Evolutionary conservation across 768 basidiomycete genomes (phyloP).

Genomic region (Tulasnella sp.): DNA sequence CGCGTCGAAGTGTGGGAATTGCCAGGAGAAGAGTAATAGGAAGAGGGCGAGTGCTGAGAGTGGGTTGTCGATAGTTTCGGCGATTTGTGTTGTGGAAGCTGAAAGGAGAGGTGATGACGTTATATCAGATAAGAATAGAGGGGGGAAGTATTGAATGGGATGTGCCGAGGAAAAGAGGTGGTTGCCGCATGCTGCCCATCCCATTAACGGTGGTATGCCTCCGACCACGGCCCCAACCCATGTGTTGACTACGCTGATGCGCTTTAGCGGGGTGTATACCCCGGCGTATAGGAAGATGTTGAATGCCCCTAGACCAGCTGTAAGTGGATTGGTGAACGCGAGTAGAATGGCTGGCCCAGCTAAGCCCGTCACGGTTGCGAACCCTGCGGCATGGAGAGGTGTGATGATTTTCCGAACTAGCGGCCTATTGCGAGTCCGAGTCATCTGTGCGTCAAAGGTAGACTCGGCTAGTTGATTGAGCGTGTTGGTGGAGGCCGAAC

Average conservation of each 20-base stretch:
- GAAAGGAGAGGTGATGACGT: slow-evolving; percentile 21
- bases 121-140: slow-evolving; percentile 39
- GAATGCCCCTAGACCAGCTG: slow-evolving; percentile 68
- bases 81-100: slow-evolving; percentile 31
- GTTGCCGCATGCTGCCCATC: slow-evolving; percentile 93
- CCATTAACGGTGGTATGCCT: slow-evolving; percentile 89
- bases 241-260: slow-evolving; percentile 72
- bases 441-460: slow-evolving; percentile 95
- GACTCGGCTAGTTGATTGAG: slow-evolving; percentile 92
- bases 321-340: slow-evolving; percentile 75
- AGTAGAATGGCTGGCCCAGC: slow-evolving; percentile 70
- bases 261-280: slow-evolving; percentile 86
- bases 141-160: slow-evolving; percentile 51
- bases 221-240: slow-evolving; percentile 95
- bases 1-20: slow-evolving; percentile 96
- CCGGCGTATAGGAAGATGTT: slow-evolving; percentile 89
- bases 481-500: slow-evolving; percentile 87
- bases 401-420: slow-evolving; percentile 77
- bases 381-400: slow-evolving; percentile 72
- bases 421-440: slow-evolving; percentile 77
- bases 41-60: slow-evolving; percentile 73
- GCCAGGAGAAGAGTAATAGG: slow-evolving; percentile 87
- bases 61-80: slow-evolving; percentile 51
- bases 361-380: slow-evolving; percentile 66
- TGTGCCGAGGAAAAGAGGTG: slow-evolving; percentile 56